Evolutionary conservation across 306 rosid genomes (phyloP), one percentile per base, ranked within the genome.

Genomic region (Vigna trinervia): DNA sequence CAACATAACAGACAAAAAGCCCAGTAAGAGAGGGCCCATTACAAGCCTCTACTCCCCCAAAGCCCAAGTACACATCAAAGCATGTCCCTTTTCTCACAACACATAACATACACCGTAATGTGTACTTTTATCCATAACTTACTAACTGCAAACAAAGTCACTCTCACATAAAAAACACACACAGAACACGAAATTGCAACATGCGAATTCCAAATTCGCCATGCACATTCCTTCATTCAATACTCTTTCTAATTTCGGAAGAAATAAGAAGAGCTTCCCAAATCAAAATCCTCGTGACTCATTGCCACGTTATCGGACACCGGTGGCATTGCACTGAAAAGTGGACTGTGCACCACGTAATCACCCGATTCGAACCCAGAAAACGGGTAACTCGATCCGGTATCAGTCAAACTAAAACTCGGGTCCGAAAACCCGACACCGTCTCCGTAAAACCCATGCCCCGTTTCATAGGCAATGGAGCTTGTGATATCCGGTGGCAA

Each of bases 401-500:
- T 47, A 8, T 4, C 4, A 14, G 23, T 6, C 1, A 15, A 0
- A 2, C n/a, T n/a, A 1, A 11, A 47, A 28, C 15, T 4, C 0
- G 58, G 74, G n/a, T 69, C 47, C 10, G 74, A 28, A 30, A 12
- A 69, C 74, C 60, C 74, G 17, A 5, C 28, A 0, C 17, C n/a
- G 20, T 67, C 36, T 12, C 39, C 73, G 0, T 45, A 67, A 46
- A 67, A 23, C 22, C 73, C 73, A 13, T 67, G 11, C 23, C 56
- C 56, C 80, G 72, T 59, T 5, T 78, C 78, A 19, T 84, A 76
- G 22, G 83, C 81, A 12, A 43, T 17, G 19, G 88, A 85, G 80
- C 88, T 85, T 1, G 84, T 85, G 12, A 85, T 85, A 71, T 85
- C 88, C 12, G 88, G 88, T 12, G 90, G 88, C 81, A 87, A 82